These are phyloP conservation scores for Sungouiozyma intestinalis DNA, from an alignment of 805 yeast species.

Conservation along the genomic window DNA sequence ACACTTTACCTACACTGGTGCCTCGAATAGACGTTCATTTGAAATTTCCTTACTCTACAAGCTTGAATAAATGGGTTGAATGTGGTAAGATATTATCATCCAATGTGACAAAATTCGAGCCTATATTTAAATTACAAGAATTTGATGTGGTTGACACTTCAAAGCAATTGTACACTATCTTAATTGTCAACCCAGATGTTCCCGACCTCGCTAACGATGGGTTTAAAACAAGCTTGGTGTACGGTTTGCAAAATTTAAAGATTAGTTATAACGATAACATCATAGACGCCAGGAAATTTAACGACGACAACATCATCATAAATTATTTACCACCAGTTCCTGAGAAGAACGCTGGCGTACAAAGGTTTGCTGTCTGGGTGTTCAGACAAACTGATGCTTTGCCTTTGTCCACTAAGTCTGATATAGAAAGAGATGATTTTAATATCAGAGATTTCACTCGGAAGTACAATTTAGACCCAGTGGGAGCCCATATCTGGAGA, in stretches of 20 bases:
- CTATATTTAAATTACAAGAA: conserved; percentile 67
- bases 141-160: conserved; percentile 37
- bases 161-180: conserved; percentile 57
- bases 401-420: background rate
- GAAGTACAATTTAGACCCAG: conserved; percentile 48
- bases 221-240: conserved; percentile 61
- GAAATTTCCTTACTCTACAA: conserved; percentile 61
- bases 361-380: conserved; percentile 84
- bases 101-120: conserved; percentile 62
- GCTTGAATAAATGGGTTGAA: conserved; percentile 56
- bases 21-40: conserved; percentile 70
- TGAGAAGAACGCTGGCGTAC: conserved; percentile 75
- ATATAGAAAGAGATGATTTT: conserved; percentile 39
- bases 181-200: conserved; percentile 84
- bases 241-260: conserved; percentile 63
- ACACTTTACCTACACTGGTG: conserved; percentile 79
- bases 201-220: conserved; percentile 67
- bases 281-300: conserved; percentile 32
- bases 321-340: conserved; percentile 77
- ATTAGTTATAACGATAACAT: conserved; percentile 46
- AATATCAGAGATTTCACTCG: conserved; percentile 62
- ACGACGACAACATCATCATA: conserved; percentile 35
- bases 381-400: conserved; percentile 49
- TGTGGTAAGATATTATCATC: conserved; percentile 75
- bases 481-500: conserved; percentile 93